Evolutionary conservation across 208 protist species (phyloP).

Genomic region (Vickermania spadyakhi): DNA sequence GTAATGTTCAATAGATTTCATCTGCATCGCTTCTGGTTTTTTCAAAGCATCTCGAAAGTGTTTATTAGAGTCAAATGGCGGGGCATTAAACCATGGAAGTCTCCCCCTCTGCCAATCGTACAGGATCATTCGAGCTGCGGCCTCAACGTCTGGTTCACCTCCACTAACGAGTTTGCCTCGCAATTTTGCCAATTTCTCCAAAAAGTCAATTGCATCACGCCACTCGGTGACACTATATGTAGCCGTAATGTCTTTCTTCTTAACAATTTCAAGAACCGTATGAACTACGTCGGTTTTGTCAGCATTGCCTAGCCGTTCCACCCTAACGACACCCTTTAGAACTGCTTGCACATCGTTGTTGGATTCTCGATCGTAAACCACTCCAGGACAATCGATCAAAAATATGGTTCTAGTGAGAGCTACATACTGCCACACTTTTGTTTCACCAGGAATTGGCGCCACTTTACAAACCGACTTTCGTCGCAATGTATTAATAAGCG

Average conservation of each 20-base stretch:
- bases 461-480: slow-evolving; percentile 98
- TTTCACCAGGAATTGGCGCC: slow-evolving; percentile 99
- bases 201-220: slow-evolving; percentile 94
- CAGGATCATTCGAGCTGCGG: slow-evolving; percentile 94
- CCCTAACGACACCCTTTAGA: slow-evolving; percentile 96
- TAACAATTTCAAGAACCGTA: slow-evolving; percentile 92
- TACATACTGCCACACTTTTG: slow-evolving; percentile 99
- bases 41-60: slow-evolving; percentile 72
- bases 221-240: slow-evolving; percentile 95
- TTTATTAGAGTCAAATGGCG: slow-evolving; percentile 86
- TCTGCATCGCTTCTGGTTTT: slow-evolving; percentile 55
- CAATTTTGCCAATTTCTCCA: slow-evolving; percentile 92
- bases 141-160: slow-evolving; percentile 92
- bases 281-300: slow-evolving; percentile 94
- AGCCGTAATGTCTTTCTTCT: slow-evolving; percentile 92
- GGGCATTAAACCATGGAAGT: slow-evolving; percentile 95
- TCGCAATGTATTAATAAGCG: slow-evolving; percentile 99
- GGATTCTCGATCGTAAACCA: slow-evolving; percentile 90
- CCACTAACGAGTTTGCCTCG: slow-evolving; percentile 94
- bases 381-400: slow-evolving; percentile 99
- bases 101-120: slow-evolving; percentile 96
- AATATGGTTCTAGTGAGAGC: slow-evolving; percentile 97
- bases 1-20: slow-evolving; percentile 87
- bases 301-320: slow-evolving; percentile 83
- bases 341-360: slow-evolving; percentile 97